Base-by-base conservation (phyloP, 2,329 filamentous ascomycete species). In the Fusarium caatingaense region DNA sequence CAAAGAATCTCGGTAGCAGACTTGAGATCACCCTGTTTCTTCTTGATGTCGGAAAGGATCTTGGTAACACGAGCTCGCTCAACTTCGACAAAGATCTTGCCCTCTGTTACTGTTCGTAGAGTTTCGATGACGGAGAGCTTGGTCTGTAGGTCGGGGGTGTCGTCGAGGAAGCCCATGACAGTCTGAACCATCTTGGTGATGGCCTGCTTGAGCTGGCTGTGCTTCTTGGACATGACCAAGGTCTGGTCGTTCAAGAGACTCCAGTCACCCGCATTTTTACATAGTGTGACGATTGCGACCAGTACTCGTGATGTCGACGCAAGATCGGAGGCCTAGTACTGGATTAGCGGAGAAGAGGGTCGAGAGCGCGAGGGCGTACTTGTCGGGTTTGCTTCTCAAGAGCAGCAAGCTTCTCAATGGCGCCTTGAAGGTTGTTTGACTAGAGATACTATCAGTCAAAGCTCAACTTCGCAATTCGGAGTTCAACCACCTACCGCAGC, bases 11-110 rank as follows among this genome's bases (percentile, higher is more conserved):
- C 95, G 56, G 93, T 91, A 30, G 96, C 96, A 8, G 93, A 90
- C 78, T 93, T 93, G 77, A 97, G 85, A 77, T 99, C 95, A 70
- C 94, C 95, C 82, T 98, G 93, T 71, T 92, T 84, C 83, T 97
- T 98, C 87, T 98, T 98, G 86, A 99, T 98, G 81, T 98, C 90
- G 54, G 96, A 98, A 15, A 99, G 87, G 72, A 97, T 97, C 79
- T 92, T 93, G 76, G 96, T 99, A 64, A 99, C 91, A 73, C 96
- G 92, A 71, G 96, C 96, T 73, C 96, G 91, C 86, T 99, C 96
- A 56, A 99, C 96, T 85, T 99, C 96, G 76, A 99, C 95, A 77
- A 99, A 99, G 80, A 99, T 99, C 92, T 99, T 99, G 83, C 96
- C 96, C 83, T 99, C 96, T 11, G 96, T 99, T 50, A 99, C 95